A percentile compares a stretch with the other conserved stretches of the same genome.
phyloP scores from a whole-genome alignment of 257 asterid genomes.

The Ophiorrhiza pumila region DNA sequence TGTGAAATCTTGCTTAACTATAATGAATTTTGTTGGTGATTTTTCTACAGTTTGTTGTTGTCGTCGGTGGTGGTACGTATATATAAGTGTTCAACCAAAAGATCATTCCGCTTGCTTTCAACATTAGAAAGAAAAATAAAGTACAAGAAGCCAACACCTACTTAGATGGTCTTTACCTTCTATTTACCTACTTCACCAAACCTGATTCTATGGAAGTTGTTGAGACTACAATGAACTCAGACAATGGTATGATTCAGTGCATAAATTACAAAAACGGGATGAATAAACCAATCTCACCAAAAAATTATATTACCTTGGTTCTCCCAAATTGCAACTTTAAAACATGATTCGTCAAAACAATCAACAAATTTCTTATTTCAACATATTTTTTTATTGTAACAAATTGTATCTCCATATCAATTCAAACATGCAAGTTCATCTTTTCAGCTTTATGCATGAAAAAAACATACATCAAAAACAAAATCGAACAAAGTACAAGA shows the following conservation, averaged over 20 bases:
- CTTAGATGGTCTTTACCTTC: slow-evolving; percentile 84
- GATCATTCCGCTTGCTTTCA: slow-evolving; percentile 81
- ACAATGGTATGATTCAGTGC: slow-evolving; percentile 68
- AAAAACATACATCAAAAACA: no score
- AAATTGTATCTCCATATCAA: no score
- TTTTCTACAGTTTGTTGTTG: slow-evolving; percentile 59
- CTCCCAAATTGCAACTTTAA: no score
- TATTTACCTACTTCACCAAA: slow-evolving; percentile 84
- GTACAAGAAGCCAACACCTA: slow-evolving; percentile 86
- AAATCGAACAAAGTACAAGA: no score
- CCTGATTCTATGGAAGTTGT: slow-evolving; percentile 60
- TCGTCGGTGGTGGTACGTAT: slow-evolving; percentile 95
- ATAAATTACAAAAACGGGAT: slow-evolving; percentile 74
- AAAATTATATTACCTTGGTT: no score
- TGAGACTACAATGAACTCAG: slow-evolving; percentile 46
- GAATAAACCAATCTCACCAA: no score
- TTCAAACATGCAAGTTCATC: no score
- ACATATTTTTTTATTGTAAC: no score
- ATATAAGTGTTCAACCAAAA: slow-evolving; percentile 88
- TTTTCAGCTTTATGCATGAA: no score
- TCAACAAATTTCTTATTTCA: no score
- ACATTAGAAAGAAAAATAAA: slow-evolving; percentile 69
- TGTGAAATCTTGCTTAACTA: background rate
- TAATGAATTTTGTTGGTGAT: background rate
- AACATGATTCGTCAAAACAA: no score